phyloP scores from a whole-genome alignment of 257 asterid genomes.

The Leonotis leonurus region DNA sequence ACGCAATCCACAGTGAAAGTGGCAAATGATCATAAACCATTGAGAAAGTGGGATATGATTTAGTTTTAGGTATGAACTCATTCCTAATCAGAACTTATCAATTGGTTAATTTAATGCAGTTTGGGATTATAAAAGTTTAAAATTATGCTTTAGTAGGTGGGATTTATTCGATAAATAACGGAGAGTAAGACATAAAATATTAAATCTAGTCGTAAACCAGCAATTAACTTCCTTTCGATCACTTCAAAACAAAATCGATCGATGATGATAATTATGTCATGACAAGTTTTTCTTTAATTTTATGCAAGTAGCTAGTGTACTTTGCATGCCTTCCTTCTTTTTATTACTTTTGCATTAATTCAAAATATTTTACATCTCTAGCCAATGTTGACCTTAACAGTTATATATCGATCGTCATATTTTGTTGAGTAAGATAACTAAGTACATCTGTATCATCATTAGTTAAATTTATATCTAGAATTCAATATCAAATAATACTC shows the following conservation, averaged over 20 bases:
- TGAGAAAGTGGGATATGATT: neutral
- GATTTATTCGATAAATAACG: neutral
- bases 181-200: constrained; percentile 10
- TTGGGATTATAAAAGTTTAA: neutral
- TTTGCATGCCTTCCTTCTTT: neutral
- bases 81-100: neutral
- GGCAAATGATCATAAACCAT: no score
- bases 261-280: constrained; percentile 7
- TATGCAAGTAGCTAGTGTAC: constrained; percentile 1
- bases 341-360: neutral
- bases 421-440: neutral
- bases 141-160: constrained; percentile 9
- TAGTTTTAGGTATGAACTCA: neutral
- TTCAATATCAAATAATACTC: no score
- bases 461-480: neutral
- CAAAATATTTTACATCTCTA: neutral
- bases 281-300: neutral
- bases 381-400: constrained; percentile 23
- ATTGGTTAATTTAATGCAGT: neutral
- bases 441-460: neutral
- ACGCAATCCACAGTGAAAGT: no score
- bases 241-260: no score
- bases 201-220: constrained; percentile 9
- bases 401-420: no score
- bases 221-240: no score